A percentile compares a stretch with the other conserved stretches of the same genome.
Conservation (phyloP, 2,329 filamentous ascomycete genomes). For the Tolypocladium guangdongense region DNA sequence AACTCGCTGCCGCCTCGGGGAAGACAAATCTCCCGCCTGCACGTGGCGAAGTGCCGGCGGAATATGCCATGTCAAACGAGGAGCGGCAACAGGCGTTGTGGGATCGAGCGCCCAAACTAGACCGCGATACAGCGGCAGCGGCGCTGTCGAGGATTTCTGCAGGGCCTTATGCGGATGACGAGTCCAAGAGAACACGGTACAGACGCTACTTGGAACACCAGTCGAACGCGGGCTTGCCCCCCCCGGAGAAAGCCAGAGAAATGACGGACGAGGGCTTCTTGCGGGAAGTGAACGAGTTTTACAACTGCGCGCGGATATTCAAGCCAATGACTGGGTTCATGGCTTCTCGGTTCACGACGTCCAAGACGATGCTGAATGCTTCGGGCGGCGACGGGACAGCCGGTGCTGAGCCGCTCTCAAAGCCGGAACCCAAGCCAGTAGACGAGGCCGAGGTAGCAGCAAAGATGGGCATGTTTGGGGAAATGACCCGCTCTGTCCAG, state of each 20-base stretch:
- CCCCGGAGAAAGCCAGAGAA: conserved; percentile 37
- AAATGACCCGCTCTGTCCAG: conserved; percentile 62
- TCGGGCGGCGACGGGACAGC: conserved; percentile 9
- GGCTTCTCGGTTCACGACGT: conserved; percentile 83
- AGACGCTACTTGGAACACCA: conserved; percentile 68
- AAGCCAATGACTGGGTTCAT: conserved; percentile 86
- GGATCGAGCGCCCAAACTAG: conserved; percentile 50
- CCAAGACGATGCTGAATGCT: conserved; percentile 33
- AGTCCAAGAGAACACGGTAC: conserved; percentile 70
- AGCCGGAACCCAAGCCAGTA: conserved; percentile 20
- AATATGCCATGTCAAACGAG: conserved; percentile 50
- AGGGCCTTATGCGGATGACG: conserved; percentile 74
- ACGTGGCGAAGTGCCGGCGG: conserved; percentile 59
- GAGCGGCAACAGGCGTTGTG: conserved; percentile 49
- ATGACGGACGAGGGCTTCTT: conserved; percentile 62
- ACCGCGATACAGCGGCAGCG: conserved; percentile 55
- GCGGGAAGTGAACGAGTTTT: conserved; percentile 69
- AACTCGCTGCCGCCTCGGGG: conserved; percentile 65
- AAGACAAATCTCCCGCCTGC: conserved; percentile 68
- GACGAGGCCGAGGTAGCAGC: conserved; percentile 82
- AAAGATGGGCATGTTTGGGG: conserved; percentile 83
- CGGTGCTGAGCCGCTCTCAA: conserved; percentile 15
- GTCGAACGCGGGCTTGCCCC: conserved; percentile 33
- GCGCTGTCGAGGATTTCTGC: conserved; percentile 54
- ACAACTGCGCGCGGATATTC: conserved; percentile 58